Evolutionary conservation across 2,329 filamentous ascomycete species (phyloP).

Genomic region (Cytospora paraplurivora): DNA sequence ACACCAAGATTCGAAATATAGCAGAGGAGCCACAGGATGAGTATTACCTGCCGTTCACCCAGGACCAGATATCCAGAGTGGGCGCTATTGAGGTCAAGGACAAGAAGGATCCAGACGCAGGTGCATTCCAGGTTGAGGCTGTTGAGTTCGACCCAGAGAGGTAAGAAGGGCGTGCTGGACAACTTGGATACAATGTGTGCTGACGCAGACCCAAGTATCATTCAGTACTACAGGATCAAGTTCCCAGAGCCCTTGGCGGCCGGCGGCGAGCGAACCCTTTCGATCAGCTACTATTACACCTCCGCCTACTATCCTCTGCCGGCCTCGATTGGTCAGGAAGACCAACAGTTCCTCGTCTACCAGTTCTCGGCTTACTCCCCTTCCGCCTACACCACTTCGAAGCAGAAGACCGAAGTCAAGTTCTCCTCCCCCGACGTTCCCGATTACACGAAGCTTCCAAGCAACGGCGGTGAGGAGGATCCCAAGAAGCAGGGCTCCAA

Average conservation of each 20-base stretch:
- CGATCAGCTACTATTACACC: conserved; percentile 82
- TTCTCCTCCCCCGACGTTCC: conserved; percentile 76
- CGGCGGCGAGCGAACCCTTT: conserved; percentile 79
- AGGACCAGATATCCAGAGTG: conserved; percentile 72
- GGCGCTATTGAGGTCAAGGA: conserved; percentile 91
- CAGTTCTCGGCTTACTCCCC: conserved; percentile 82
- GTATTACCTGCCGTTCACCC: conserved; percentile 88
- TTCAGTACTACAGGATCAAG: conserved; percentile 82
- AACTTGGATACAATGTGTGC: not conserved
- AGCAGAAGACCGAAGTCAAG: conserved; percentile 98
- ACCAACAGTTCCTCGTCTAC: conserved; percentile 84
- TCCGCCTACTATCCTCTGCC: conserved; percentile 80
- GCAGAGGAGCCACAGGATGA: conserved; percentile 77
- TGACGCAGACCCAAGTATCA: conserved; percentile 52
- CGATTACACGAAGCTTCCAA: conserved; percentile 78
- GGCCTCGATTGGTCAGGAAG: conserved; percentile 77
- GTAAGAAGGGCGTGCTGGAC: conserved; percentile 38
- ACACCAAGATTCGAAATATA: conserved; percentile 91
- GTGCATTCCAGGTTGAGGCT: conserved; percentile 68
- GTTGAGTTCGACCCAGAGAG: conserved; percentile 66
- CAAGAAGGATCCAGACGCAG: conserved; percentile 74
- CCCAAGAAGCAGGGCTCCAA: conserved; percentile 83
- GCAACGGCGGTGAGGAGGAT: conserved; percentile 62
- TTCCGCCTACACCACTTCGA: conserved; percentile 80
- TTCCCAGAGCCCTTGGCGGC: conserved; percentile 76